Conservation (phyloP, 345 rosid species). For the Hypericum androsaemum region DNA sequence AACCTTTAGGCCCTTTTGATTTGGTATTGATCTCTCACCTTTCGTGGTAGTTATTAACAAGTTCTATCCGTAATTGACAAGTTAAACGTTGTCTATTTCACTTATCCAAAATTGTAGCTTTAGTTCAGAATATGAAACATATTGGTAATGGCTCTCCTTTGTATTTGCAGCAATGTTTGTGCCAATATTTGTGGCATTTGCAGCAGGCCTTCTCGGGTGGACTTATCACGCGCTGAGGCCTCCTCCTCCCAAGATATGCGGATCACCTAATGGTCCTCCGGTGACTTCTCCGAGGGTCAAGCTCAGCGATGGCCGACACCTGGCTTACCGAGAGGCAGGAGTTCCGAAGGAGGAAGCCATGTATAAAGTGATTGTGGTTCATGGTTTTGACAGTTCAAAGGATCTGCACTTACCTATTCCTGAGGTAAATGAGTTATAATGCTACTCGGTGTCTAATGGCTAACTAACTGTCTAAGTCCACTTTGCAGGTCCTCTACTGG, state of each 20-base stretch:
- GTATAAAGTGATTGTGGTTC: constrained; percentile 13
- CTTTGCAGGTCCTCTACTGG: not conserved
- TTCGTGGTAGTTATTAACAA: too few relatives aligned
- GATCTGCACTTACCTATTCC: not conserved
- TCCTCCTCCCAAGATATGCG: constrained; percentile 16
- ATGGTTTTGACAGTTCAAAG: constrained; percentile 16
- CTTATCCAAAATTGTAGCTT: too few relatives aligned
- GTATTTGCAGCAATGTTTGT: not conserved
- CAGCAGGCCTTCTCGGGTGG: constrained; percentile 3
- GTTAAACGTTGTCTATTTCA: too few relatives aligned
- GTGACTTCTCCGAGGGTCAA: constrained; percentile 17
- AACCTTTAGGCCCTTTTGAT: too few relatives aligned
- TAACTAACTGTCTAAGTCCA: not conserved
- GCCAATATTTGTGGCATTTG: not conserved
- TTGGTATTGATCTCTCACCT: too few relatives aligned
- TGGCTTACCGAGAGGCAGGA: constrained; percentile 17
- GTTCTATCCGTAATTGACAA: too few relatives aligned
- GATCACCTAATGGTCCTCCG: constrained; percentile 12
- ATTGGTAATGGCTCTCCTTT: not conserved
- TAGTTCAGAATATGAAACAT: too few relatives aligned
- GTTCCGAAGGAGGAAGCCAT: constrained; percentile 14
- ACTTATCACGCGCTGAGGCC: constrained; percentile 12
- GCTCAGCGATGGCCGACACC: constrained; percentile 19
- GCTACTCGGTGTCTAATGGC: too few relatives aligned
- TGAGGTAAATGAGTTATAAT: not conserved